These are phyloP conservation scores for Globisporangium cylindrosporum DNA, from an alignment of 352 stramenopile species.

Conservation along the genomic window DNA sequence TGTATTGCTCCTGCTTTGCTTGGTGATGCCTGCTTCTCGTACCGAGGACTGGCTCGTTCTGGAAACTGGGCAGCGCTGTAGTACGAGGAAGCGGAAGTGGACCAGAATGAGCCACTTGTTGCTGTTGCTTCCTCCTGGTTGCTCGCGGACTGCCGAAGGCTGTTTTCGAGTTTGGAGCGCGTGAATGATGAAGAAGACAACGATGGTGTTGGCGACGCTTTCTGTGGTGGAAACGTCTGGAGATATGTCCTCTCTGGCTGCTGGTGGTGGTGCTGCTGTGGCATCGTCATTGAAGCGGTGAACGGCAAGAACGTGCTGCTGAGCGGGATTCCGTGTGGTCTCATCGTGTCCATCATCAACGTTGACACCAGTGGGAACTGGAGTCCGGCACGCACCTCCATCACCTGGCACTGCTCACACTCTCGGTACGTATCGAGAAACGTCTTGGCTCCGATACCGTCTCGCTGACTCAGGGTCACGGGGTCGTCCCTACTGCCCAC, in stretches of 20 bases:
- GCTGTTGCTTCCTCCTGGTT: constrained; percentile 13
- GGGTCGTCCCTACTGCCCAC: constrained; percentile 22
- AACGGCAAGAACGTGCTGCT: background rate
- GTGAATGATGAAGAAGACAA: background rate
- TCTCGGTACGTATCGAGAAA: constrained; percentile 54
- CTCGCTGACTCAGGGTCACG: constrained; percentile 4
- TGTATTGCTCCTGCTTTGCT: background rate
- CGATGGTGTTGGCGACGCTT: background rate
- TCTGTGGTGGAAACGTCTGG: background rate
- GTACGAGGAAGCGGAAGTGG: background rate
- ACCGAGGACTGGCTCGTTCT: background rate
- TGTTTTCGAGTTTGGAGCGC: constrained; percentile 15
- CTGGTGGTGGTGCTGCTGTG: background rate
- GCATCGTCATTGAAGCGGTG: background rate
- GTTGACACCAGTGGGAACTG: constrained; percentile 10
- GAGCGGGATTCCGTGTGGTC: background rate
- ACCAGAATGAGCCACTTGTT: background rate
- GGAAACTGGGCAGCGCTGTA: too few species aligned
- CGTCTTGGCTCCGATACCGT: constrained; percentile 23
- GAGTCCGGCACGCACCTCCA: constrained; percentile 9
- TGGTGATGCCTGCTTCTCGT: constrained; percentile 1
- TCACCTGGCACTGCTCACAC: constrained; percentile 30
- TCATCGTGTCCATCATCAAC: constrained; percentile 2
- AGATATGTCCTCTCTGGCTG: background rate
- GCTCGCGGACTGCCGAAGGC: constrained; percentile 13